These are phyloP conservation scores for Cantharellus anzutake DNA, from an alignment of 768 basidiomycete genomes.

Conservation along the genomic window DNA sequence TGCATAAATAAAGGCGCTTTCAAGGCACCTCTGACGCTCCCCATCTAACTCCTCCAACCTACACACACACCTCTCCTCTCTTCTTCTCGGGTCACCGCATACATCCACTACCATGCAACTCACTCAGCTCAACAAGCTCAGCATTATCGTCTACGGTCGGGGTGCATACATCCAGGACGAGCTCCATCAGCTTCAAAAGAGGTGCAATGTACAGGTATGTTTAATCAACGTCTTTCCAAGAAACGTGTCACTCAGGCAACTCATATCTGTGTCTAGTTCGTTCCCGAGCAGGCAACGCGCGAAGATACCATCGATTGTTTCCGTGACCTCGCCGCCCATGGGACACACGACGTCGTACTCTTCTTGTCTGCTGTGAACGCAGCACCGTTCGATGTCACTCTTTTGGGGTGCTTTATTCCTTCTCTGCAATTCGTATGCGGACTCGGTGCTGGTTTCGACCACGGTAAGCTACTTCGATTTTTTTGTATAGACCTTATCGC, in stretches of 20 bases:
- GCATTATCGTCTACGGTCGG: not conserved
- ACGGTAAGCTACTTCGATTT: constrained; percentile 6
- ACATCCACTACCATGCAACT: not conserved
- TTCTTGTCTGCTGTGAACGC: not conserved
- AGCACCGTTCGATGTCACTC: not conserved
- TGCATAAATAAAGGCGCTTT: too few species aligned
- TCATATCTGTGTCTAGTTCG: not conserved
- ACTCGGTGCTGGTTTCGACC: constrained; percentile 18
- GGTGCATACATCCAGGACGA: not conserved
- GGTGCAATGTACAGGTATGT: not conserved
- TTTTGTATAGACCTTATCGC: not conserved
- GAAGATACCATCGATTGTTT: not conserved
- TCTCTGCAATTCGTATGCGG: constrained; percentile 9
- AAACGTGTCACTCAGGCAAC: not conserved
- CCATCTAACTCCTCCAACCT: not conserved
- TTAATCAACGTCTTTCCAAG: not conserved
- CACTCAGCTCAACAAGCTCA: not conserved
- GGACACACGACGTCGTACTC: not conserved
- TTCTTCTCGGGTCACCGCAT: not conserved
- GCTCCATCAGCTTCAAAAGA: not conserved
- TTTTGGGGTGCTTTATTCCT: constrained; percentile 4
- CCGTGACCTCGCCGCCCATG: not conserved
- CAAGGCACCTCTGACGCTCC: too few species aligned
- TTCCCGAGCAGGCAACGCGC: not conserved
- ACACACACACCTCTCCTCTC: not conserved